Evolutionary conservation across 257 asterid genomes (phyloP), one percentile per base, ranked within the genome.

Genomic region (Cynanchum wilfordii): DNA sequence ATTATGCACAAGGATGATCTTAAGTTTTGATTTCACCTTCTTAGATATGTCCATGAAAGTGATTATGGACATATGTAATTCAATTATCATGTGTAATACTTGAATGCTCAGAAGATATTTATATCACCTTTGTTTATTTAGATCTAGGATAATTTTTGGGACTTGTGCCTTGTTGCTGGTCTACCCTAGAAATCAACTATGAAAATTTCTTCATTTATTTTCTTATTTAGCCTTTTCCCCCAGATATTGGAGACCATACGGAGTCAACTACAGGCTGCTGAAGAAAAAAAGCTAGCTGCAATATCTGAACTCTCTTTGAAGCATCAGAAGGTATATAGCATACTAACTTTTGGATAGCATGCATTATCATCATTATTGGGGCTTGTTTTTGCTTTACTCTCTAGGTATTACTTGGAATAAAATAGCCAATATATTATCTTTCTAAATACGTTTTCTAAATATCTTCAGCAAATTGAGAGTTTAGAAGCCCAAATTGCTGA

Each of bases 401-500:
- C 4, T 27, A 51, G 33, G 71, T 66, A 40, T 38, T 40, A 49
- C 70, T 66, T 60, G 29, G 36, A 45, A 73, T 29, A 51, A 66
- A 50, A 66, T 55, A 54, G 58, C 27, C 44, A 22, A 29, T 17
- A 0, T 29, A 33, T 36, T 63, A 6, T 64, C n/a, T 52, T n/a
- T 78, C 80, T 68, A 45, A 29, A 36, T 70, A 64, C 63, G 67
- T 49, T 63, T 70, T 71, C 75, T 13, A 75, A 44, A 25, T 25
- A 47, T 29, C 55, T 65, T 73, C 89, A 94, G 99, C 91, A 94
- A 89, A 85, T 86, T 72, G 96, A 91, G 82, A 81, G 82, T 80
- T 72, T 94, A 87, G 90, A 94, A 79, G 93, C 92, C 79, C 97
- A 94, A 81, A 83, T 90, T 76, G 78, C 96, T 62, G 99, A 91